phyloP scores from a whole-genome alignment of 2,329 filamentous ascomycete genomes.

The Sarocladium oryzae region DNA sequence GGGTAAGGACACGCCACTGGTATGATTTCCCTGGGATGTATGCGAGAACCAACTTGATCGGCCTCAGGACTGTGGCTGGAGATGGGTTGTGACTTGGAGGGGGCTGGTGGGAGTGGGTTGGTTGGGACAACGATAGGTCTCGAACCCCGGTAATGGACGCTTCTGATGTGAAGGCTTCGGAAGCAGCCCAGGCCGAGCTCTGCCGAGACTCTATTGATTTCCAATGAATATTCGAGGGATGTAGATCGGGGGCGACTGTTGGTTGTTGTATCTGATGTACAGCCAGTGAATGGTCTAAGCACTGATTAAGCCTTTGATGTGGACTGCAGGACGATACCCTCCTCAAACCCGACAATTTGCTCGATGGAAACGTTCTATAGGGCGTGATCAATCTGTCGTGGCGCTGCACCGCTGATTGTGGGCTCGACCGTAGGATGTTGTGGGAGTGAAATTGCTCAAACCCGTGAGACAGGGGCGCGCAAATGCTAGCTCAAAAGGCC shows the following conservation, averaged over 20 bases:
- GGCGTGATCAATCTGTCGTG: background rate
- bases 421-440: background rate
- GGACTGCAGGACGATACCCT: background rate
- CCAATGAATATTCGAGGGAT: background rate
- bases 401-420: constrained; percentile 5
- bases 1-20: constrained; percentile 4
- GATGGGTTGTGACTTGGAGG: background rate
- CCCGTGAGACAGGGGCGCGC: background rate
- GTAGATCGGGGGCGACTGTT: background rate
- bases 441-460: constrained; percentile 5
- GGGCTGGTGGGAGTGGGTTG: background rate
- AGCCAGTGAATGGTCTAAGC: background rate
- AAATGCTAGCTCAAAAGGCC: background rate
- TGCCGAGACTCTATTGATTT: background rate
- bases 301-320: background rate
- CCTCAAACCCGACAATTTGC: background rate
- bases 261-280: background rate
- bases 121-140: background rate
- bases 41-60: background rate
- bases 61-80: constrained; percentile 1
- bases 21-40: background rate
- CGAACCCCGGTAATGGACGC: background rate
- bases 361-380: background rate
- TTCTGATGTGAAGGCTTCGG: background rate
- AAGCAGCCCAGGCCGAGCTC: background rate